phyloP scores from a whole-genome alignment of 345 rosid genomes.

The Brassica cretica region DNA sequence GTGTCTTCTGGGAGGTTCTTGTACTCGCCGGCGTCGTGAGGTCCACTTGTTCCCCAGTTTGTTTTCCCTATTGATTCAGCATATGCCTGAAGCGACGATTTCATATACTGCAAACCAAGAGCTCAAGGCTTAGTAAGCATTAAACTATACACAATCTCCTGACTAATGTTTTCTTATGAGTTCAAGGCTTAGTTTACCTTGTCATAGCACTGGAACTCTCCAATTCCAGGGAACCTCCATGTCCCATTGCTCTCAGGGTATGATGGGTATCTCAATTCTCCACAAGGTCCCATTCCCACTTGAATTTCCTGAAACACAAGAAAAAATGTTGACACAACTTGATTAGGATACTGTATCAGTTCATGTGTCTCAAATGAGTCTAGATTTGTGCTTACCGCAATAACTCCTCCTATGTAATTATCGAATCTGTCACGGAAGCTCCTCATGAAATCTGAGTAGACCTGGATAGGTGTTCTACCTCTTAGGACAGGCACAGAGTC shows the following conservation, averaged over 20 bases:
- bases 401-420: conserved; percentile 64
- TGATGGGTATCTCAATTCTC: conserved; percentile 88
- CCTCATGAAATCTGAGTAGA: conserved; percentile 87
- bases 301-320: conserved; percentile 75
- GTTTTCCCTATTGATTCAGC: conserved; percentile 67
- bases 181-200: conserved; percentile 50
- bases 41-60: conserved; percentile 81
- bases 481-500: conserved; percentile 71
- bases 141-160: background rate
- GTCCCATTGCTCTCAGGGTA: conserved; percentile 96
- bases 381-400: conserved; percentile 59
- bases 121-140: background rate
- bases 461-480: conserved; percentile 95
- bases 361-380: conserved; percentile 1
- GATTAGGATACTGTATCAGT: background rate
- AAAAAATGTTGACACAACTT: background rate
- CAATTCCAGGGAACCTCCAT: conserved; percentile 93
- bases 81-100: conserved; percentile 74
- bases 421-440: conserved; percentile 83
- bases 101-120: conserved; percentile 74
- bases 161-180: conserved; percentile 11
- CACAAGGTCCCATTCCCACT: conserved; percentile 98
- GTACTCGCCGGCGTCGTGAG: conserved; percentile 87
- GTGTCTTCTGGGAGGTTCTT: conserved; percentile 87
- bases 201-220: conserved; percentile 98